A percentile compares a stretch with the other conserved stretches of the same genome.
Evolutionary conservation across 2,329 filamentous ascomycete species (phyloP).

Genomic region (Claviceps humidiphila): DNA sequence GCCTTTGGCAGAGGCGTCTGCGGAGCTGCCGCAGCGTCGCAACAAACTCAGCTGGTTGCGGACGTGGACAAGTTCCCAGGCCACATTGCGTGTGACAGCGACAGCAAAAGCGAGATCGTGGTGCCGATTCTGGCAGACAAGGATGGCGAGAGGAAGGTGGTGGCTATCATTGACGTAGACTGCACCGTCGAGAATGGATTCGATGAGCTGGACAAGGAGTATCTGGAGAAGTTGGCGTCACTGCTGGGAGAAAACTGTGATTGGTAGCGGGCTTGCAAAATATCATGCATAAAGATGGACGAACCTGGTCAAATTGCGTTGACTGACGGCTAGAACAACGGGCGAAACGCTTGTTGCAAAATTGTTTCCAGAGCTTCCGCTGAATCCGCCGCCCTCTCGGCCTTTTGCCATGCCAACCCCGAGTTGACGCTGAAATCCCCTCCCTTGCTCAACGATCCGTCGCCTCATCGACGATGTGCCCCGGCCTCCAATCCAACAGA

Average conservation of each 20-base stretch:
- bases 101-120: constrained; percentile 67
- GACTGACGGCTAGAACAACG: background rate
- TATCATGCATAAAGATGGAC: background rate
- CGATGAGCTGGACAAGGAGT: constrained; percentile 50
- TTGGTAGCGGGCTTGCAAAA: constrained; percentile 32
- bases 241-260: constrained; percentile 49
- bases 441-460: background rate
- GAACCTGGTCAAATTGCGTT: background rate
- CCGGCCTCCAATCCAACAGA: background rate
- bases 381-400: background rate
- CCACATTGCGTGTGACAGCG: constrained; percentile 71
- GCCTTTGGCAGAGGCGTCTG: constrained; percentile 62
- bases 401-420: background rate
- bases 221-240: constrained; percentile 52
- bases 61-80: constrained; percentile 66
- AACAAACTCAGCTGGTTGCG: constrained; percentile 49
- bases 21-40: constrained; percentile 50
- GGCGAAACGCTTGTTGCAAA: background rate
- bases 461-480: background rate
- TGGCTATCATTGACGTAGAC: constrained; percentile 71
- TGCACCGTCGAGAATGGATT: constrained; percentile 57
- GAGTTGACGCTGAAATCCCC: background rate
- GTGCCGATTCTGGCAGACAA: constrained; percentile 48
- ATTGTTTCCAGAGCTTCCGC: background rate
- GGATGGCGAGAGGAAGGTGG: constrained; percentile 31